Base-by-base conservation (phyloP, 2,329 filamentous ascomycete genomes). In the Ophiostoma sp. region DNA sequence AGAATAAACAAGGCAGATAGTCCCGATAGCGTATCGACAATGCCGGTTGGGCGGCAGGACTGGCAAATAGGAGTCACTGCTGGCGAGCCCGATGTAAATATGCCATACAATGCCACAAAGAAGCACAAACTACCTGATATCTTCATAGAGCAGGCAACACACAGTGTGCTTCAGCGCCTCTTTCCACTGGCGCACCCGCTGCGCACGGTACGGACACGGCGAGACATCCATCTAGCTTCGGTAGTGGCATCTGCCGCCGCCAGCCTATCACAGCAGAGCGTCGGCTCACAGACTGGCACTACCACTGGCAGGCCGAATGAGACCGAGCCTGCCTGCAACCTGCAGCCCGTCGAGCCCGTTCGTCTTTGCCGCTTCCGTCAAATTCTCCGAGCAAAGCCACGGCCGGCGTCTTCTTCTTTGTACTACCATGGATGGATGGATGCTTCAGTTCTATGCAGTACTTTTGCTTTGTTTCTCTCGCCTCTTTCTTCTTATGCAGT, bases 381-480 rank as follows among this genome's bases (percentile, higher is more conserved):
- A 64, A 64, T 35, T 64, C 60, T 64, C 60, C 60, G 60, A 64
- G 33, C 17, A 64, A 36, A 39, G 60, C 8, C 33, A 65, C 60
- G 17, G 5, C 17, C 20, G 31, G 44, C 20, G 10, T 39, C 36
- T 39, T 39, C 10, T 39, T 31, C 39, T 41, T 41, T 41, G 39
- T 41, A 41, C 44, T 48, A 4, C 6, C n/a, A 31, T 31, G 27
- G 3, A 31, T 3, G 27, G 27, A 31, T 48, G 4, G n/a, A 20
- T 8, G 44, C 44, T 7, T 31, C 11, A 3, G 6, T 64, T 7
- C 31, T 0, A 60, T 11, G 8, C 11, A 4, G 60, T 13, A 60
- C 54, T 60, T 27, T 60, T 60, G 54, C 17, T 8, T 20, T 35
- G 5, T 17, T 62, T 62, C 33, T 11, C 39, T 41, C 11, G 15